Evolutionary conservation across 192 early-diverging fungal species (phyloP), one percentile per base, ranked within the genome.

Genomic region (Linnemannia hyalina): DNA sequence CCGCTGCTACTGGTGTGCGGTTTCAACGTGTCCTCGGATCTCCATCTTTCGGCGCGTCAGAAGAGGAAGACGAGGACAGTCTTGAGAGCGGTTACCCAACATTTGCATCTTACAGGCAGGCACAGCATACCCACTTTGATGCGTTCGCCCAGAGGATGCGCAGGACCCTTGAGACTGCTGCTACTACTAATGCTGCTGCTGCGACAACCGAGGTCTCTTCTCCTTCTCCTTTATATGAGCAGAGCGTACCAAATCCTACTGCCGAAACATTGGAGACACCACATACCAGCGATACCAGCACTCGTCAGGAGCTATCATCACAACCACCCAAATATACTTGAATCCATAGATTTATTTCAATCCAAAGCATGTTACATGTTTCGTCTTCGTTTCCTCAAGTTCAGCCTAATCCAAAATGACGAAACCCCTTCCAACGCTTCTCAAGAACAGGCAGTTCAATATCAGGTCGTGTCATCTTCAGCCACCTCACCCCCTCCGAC

Each of bases 41-140:
- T 3, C 11, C 60, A 9, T 65, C 60, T 29, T 13, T 65, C 26
- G 29, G 60, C 3, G 60, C 32, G 7, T 65, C 60, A 3, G 60
- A 65, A 29, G 60, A 35, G 2, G 23, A 6, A 7, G 60, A 85
- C 10, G 75, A 74, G 0, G 63, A 41, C 6, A 47, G 71, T 13
- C 80, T 69, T 23, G 70, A 69, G 5, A 54, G 49, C 0, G 74
- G 29, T 18, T 85, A 85, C 23, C 83, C 83, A 18, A 80, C 83
- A 3, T 85, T 72, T 80, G 83, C 83, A 23, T 57, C 68, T 10
- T 85, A 85, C 65, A 78, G 83, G 0, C 83, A 80, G 29, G 11
- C 73, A 4, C 83, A 77, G 42, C 74, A 85, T 42, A 68, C 78
- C 29, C 73, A 76, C 44, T 85, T 85, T 68, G 78, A 85, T 44